Evolutionary conservation across 2,329 filamentous ascomycete genomes (phyloP), one percentile per base, ranked within the genome.

Genomic region (Trichoderma atrobrunneum): DNA sequence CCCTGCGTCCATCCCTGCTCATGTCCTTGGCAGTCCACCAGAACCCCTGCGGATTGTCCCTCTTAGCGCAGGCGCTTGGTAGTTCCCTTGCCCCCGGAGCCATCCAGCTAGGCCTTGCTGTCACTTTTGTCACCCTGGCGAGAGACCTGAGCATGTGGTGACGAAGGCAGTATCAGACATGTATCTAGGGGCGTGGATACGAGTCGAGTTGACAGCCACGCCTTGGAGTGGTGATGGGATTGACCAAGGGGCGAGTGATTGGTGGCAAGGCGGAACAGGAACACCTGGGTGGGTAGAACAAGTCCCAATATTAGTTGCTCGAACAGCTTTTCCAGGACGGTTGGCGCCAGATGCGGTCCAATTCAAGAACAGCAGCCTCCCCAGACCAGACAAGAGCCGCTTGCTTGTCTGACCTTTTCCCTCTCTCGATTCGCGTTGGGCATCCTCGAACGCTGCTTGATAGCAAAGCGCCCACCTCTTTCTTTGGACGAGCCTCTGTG

Each of bases 101-200:
- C 48, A 32, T 71, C 57, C 14, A 59, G 68, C 24, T 61, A 21
- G 14, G 51, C 56, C 56, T 56, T 26, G 18, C 63, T 67, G 70
- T 67, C 63, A 66, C 62, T 65, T 65, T 60, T 63, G 54, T 39
- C 30, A 72, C 62, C 70, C 63, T 54, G 70, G 70, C 54, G 39
- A 67, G 34, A 36, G 62, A 66, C 34, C 32, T 66, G 54, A 59
- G 62, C 39, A 28, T 62, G 5, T 60, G 63, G 54, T 62, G 63
- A 48, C 51, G 36, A 28, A 51, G 51, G 51, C 61, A 61, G 67
- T 57, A 62, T 51, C 57, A 54, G 30, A 28, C 34, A 70, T 62
- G 66, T 60, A 70, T 70, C 67, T 60, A 62, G 67, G 67, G 67
- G 57, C 56, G 67, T 70, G 57, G 39, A 59, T 70, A 70, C 67